These are phyloP conservation scores for Exophiala xenobiotica DNA, from an alignment of 2,329 filamentous ascomycete genomes.

Conservation along the genomic window DNA sequence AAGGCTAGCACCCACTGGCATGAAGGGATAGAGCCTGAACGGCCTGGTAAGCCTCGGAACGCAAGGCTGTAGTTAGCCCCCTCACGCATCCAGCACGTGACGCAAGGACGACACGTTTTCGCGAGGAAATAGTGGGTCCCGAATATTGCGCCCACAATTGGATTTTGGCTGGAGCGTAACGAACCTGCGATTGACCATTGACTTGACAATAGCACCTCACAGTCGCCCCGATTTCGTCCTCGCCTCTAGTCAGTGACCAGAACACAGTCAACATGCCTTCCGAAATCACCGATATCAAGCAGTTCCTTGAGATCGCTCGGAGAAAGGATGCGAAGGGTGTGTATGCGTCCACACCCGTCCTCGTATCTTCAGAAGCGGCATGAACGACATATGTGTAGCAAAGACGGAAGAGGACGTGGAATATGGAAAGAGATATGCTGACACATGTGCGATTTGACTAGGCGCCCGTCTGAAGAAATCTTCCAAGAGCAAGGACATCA, in stretches of 20 bases:
- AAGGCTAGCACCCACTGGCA: background rate
- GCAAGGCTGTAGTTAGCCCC: background rate
- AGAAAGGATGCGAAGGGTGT: conserved; percentile 99
- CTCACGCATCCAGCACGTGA: too few species aligned
- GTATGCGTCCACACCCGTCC: conserved; percentile 45
- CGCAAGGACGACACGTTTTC: background rate
- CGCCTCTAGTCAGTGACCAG: background rate
- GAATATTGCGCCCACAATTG: conserved; percentile 4
- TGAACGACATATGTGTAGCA: too few species aligned
- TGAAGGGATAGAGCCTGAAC: too few species aligned
- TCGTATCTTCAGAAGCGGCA: background rate
- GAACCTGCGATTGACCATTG: background rate
- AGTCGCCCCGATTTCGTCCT: background rate
- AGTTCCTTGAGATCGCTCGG: conserved; percentile 99
- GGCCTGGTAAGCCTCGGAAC: too few species aligned
- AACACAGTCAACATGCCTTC: conserved; percentile 81
- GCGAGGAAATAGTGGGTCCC: background rate
- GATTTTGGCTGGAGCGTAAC: background rate
- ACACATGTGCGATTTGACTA: conserved; percentile 38
- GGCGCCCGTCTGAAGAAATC: conserved; percentile 95
- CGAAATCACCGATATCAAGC: conserved; percentile 97
- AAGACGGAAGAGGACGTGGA: background rate
- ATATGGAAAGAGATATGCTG: background rate
- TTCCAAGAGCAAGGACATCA: conserved; percentile 77
- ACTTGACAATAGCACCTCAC: background rate